phyloP scores from a whole-genome alignment of 2,329 filamentous ascomycete species.

The Thermothelomyces thermophilus region DNA sequence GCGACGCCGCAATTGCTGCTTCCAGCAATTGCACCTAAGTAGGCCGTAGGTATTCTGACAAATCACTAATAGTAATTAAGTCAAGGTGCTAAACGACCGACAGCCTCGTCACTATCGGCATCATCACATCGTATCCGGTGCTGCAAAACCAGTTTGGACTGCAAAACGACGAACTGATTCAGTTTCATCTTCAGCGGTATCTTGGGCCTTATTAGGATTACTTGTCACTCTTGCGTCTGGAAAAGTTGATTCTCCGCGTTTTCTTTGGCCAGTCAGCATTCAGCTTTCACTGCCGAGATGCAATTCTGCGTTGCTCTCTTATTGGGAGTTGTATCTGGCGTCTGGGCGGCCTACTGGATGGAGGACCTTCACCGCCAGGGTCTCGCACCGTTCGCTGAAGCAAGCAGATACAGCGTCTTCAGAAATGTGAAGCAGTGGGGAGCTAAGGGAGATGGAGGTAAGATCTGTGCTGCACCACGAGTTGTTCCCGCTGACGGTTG shows the following conservation, averaged over 20 bases:
- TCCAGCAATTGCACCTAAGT: too few species aligned
- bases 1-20: too few species aligned
- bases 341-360: conserved; percentile 34
- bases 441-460: conserved; percentile 33
- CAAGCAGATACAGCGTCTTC: conserved; percentile 39
- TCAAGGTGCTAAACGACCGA: too few species aligned
- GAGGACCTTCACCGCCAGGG: conserved; percentile 42
- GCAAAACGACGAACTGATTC: too few species aligned
- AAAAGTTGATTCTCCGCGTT: background rate
- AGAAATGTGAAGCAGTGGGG: conserved; percentile 43
- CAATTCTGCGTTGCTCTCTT: conserved; percentile 5
- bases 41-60: too few species aligned
- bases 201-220: too few species aligned
- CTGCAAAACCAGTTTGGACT: too few species aligned
- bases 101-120: too few species aligned
- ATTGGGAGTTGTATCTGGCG: conserved; percentile 16
- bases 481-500: background rate
- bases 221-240: too few species aligned
- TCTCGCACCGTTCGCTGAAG: conserved; percentile 39
- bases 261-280: background rate
- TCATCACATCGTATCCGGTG: too few species aligned
- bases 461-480: background rate
- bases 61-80: too few species aligned
- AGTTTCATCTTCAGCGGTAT: too few species aligned
- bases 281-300: conserved; percentile 5